Evolutionary conservation across 805 yeast species (phyloP), one percentile per base, ranked within the genome.

Genomic region (Kuraishia borneana): DNA sequence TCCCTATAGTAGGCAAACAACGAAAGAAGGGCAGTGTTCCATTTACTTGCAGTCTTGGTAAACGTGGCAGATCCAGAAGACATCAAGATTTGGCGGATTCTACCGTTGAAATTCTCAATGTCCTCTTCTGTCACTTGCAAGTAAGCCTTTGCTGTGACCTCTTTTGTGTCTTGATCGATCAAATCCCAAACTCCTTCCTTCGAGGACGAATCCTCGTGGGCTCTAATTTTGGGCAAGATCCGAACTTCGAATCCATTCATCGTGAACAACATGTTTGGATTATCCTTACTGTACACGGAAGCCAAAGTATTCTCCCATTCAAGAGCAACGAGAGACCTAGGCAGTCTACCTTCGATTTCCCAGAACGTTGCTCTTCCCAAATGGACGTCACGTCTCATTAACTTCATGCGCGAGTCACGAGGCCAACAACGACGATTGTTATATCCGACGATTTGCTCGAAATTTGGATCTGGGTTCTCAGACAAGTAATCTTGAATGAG

Each of bases 221-320:
- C 54, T 43, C 96, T 66, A 17, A 56, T 42, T 46, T 75, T 83
- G 3, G 98, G 98, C 30, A 83, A 53, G 21, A 92, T 79, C 36
- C 98, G 63, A 1, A 92, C 80, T 49, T 92, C 98, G 60, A 92
- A 92, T 0, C 98, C 99, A 56, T 92, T 80, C 88, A 92, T 83
- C 1, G 92, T 70, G 46, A 89, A 85, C 21, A 89, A 58, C 39
- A 92, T 51, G 44, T 89, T 94, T 6, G 96, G 89, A 48, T 92
- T 92, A 39, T 88, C 95, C 36, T 70, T 72, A 13, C 95, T 83
- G 54, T 89, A 92, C 2, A 92, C 95, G 0, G 96, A 84, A 0
- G 87, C 88, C 44, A 76, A 67, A 0, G 94, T 65, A 35, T 76
- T 79, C 23, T 73, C 79, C 96, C 96, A 89, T 31, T 69, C 70